Evolutionary conservation across 2,329 filamentous ascomycete genomes (phyloP).

Genomic region (Aureobasidium melanogenum): DNA sequence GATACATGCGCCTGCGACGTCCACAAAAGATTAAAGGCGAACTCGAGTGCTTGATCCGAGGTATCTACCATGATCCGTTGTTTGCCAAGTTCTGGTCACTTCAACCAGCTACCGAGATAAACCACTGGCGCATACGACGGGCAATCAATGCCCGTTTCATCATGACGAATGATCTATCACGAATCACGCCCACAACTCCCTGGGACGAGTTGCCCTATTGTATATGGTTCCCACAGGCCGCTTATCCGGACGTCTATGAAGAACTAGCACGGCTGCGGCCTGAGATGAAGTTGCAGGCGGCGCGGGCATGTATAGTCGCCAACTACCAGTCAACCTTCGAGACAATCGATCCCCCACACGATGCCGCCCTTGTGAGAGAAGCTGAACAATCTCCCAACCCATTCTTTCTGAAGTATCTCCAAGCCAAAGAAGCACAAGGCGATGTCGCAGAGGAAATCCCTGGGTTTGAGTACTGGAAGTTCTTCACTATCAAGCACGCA

Average conservation of each 20-base stretch:
- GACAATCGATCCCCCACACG: constrained; percentile 1
- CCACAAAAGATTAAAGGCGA: constrained; percentile 23
- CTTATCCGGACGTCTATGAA: background rate
- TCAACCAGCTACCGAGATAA: background rate
- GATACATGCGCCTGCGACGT: constrained; percentile 29
- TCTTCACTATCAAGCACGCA: constrained; percentile 4
- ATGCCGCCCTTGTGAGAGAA: constrained; percentile 2
- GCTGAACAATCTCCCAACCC: background rate
- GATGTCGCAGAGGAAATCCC: background rate
- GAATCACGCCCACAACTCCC: background rate
- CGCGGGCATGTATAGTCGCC: constrained; percentile 8
- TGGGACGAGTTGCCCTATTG: constrained; percentile 2
- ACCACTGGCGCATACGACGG: constrained; percentile 3
- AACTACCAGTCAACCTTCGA: background rate
- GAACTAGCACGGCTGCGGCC: background rate
- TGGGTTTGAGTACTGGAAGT: background rate
- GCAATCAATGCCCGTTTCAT: constrained; percentile 24
- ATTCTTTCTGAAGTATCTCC: constrained; percentile 1
- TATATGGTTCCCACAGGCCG: constrained; percentile 4
- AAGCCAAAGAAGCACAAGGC: constrained; percentile 9
- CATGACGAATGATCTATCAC: constrained; percentile 25
- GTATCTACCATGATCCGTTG: constrained; percentile 31
- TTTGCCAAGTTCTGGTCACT: constrained; percentile 29
- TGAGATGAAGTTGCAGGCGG: constrained; percentile 1
- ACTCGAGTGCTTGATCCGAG: constrained; percentile 22